Evolutionary conservation across 306 rosid species (phyloP).

Genomic region (Sophora flavescens): DNA sequence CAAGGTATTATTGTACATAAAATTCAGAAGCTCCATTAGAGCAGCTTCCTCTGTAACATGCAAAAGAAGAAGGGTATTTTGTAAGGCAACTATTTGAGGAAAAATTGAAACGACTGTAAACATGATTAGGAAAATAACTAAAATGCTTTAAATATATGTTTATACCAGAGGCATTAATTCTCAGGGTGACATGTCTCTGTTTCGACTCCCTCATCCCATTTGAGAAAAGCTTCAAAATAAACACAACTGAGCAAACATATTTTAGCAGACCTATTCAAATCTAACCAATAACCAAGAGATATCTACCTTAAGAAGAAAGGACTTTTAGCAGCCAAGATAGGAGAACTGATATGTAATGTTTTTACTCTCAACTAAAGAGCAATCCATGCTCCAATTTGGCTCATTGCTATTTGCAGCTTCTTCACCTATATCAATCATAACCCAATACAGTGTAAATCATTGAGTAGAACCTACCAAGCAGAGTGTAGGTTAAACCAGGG

Average conservation of each 20-base stretch:
- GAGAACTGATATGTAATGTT: slow-evolving; percentile 88
- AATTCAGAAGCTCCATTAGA: slow-evolving; percentile 89
- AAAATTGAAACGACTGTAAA: slow-evolving; percentile 13
- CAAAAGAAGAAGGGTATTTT: slow-evolving; percentile 32
- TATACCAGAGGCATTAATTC: slow-evolving; percentile 80
- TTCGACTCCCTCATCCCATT: slow-evolving; percentile 99
- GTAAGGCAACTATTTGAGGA: slow-evolving; percentile 35
- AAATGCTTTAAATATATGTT: not conserved
- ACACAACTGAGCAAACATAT: slow-evolving; percentile 23
- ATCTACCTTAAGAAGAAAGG: slow-evolving; percentile 90
- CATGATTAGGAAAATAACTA: not conserved
- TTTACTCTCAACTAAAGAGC: slow-evolving; percentile 76
- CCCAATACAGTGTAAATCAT: not conserved
- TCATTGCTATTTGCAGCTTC: slow-evolving; percentile 71
- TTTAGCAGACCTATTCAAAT: slow-evolving; percentile 23
- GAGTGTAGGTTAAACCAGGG: no score
- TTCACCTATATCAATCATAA: slow-evolving; percentile 65
- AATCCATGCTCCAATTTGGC: slow-evolving; percentile 78
- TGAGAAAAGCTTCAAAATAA: slow-evolving; percentile 75
- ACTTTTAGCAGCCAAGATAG: slow-evolving; percentile 96
- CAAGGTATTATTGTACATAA: slow-evolving; percentile 80
- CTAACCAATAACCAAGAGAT: not conserved
- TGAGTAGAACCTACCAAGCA: not conserved
- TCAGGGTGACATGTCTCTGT: slow-evolving; percentile 82
- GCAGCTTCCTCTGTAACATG: slow-evolving; percentile 89